Base-by-base conservation (phyloP, 345 rosid genomes). In the Triadica sebifera region DNA sequence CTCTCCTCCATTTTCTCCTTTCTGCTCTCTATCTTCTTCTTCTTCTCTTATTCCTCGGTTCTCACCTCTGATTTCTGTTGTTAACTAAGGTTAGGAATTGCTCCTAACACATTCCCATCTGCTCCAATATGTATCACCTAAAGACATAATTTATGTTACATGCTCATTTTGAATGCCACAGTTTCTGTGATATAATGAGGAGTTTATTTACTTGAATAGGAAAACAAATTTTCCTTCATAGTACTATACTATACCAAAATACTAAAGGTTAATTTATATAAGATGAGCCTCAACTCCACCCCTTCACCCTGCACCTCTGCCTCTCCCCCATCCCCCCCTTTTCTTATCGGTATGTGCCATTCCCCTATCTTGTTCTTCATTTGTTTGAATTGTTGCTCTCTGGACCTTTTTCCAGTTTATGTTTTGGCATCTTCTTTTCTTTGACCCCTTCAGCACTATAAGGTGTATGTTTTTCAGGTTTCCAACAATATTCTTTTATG, bases 401-500 rank as follows among this genome's bases (percentile, higher is more conserved):
- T 12, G 38, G 61, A 71, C 9, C 25, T 16, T n/a, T 57, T 72
- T n/a, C 60, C 5, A 49, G 24, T 63, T 20, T 37, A 71, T 29
- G 19, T 38, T n/a, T 29, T 57, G 22, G 22, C 51, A 47, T 53
- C 25, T 39, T 7, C 45, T 51, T 17, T 46, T 57, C 24, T 19
- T n/a, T 63, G 45, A 22, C n/a, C 34, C 24, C 25, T 57, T 61
- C 56, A 29, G 15, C 58, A n/a, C 52, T 51, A 22, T 49, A n/a
- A 45, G 53, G 49, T 66, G 29, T 50, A 50, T 64, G n/a, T 0
- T 55, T 15, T 65, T 56, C 8, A 17, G 37, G 12, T 50, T 62
- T 41, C 38, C 69, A 77, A 53, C 47, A 46, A 69, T 41, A 17
- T 67, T 53, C 60, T 43, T 17, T 63, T 47, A 25, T 78, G 67